Evolutionary conservation across 2,329 filamentous ascomycete species (phyloP).

Genomic region (Aspergillus proliferans): DNA sequence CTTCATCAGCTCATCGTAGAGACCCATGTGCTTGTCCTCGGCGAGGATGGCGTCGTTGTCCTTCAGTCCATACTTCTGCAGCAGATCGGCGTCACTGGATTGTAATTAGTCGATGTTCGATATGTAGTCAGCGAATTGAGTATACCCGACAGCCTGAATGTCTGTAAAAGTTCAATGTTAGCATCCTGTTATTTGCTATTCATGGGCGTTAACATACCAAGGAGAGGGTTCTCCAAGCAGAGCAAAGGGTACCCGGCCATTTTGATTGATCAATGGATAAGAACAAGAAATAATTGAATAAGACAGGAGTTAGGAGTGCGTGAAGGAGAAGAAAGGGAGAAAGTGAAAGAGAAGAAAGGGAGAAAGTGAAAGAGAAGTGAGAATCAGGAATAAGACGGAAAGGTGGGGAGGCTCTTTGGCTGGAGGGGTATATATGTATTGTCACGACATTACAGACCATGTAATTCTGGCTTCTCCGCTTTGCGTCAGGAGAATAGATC

Average conservation of each 20-base stretch:
- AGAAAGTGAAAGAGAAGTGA: conserved; percentile 2
- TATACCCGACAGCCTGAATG: conserved; percentile 74
- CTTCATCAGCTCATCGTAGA: conserved; percentile 92
- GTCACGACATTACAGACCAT: background rate
- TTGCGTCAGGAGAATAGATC: background rate
- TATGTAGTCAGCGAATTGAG: conserved; percentile 7
- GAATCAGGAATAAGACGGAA: conserved; percentile 11
- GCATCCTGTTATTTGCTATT: conserved; percentile 4
- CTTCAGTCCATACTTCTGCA: conserved; percentile 90
- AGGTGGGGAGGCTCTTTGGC: background rate
- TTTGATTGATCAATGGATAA: background rate
- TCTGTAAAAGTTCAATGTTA: conserved; percentile 47
- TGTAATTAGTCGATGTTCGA: conserved; percentile 4
- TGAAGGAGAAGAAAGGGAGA: background rate
- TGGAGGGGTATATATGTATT: background rate
- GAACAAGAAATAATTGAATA: background rate
- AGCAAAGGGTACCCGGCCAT: background rate
- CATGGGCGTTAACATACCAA: background rate
- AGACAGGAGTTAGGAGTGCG: background rate
- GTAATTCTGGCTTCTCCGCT: background rate
- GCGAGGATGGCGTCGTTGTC: conserved; percentile 96
- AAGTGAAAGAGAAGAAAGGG: background rate
- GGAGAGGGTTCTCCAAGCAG: conserved; percentile 2
- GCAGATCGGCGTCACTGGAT: conserved; percentile 68
- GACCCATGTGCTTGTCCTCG: conserved; percentile 77